phyloP scores from a whole-genome alignment of 306 rosid genomes.

The Pterocarpus macrocarpus region DNA sequence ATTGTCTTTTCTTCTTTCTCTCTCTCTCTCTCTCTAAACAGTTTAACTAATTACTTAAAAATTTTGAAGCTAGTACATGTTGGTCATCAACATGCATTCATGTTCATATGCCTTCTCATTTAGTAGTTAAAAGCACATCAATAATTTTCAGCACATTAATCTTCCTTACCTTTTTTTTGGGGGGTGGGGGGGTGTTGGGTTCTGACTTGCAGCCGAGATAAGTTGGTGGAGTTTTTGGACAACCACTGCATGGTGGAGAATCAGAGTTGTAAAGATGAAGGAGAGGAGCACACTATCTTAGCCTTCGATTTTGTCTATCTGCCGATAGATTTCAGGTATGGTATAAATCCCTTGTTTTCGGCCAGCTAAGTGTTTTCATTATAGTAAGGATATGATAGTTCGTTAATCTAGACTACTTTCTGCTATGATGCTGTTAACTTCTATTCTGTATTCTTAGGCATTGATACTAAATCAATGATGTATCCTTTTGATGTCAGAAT shows the following conservation, averaged over 20 bases:
- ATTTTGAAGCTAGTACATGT: not conserved
- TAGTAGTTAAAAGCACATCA: not conserved
- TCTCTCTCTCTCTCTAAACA: too few relatives aligned
- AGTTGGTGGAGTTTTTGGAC: slow-evolving; percentile 60
- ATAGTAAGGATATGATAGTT: too few relatives aligned
- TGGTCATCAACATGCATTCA: not conserved
- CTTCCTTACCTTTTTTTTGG: not conserved
- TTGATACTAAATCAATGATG: too few relatives aligned
- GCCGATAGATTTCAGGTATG: slow-evolving; percentile 73
- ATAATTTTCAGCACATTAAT: not conserved
- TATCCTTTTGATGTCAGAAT: too few relatives aligned
- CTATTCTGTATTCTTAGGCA: too few relatives aligned
- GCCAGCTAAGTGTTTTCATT: too few relatives aligned
- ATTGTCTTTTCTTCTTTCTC: too few relatives aligned
- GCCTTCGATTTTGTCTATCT: slow-evolving; percentile 69
- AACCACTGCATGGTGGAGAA: slow-evolving; percentile 55
- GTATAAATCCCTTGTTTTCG: not conserved
- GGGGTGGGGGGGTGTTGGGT: not conserved
- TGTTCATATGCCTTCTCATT: too few relatives aligned
- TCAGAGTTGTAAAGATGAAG: not conserved
- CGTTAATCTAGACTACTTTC: too few relatives aligned
- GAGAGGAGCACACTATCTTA: not conserved
- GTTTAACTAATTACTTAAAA: not conserved
- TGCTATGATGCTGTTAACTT: too few relatives aligned
- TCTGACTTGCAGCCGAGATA: slow-evolving; percentile 44